A percentile compares a stretch with the other conserved stretches of the same genome.
Conservation (phyloP, 352 stramenopile species). For the Peronosclerospora sorghi region DNA sequence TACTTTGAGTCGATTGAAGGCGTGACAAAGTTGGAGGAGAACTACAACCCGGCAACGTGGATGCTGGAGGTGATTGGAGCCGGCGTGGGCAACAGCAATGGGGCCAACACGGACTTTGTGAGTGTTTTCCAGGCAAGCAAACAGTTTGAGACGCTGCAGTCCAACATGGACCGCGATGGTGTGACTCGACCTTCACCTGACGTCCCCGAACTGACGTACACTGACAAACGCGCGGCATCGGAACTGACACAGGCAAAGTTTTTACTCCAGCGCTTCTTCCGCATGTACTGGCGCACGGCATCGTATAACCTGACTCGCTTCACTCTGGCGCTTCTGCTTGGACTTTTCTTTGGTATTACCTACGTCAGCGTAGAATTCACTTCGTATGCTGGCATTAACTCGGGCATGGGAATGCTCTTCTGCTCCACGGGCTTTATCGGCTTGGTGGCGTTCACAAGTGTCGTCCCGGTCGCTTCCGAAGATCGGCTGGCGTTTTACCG, state of each 20-base stretch:
- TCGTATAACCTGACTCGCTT: constrained; percentile 31
- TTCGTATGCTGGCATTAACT: constrained; percentile 19
- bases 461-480: constrained; percentile 50
- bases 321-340: constrained; percentile 15
- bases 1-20: constrained; percentile 21
- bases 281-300: constrained; percentile 64
- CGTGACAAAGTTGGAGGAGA: constrained; percentile 32
- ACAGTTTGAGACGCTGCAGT: constrained; percentile 14
- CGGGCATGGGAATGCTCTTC: constrained; percentile 51
- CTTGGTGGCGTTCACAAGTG: constrained; percentile 51
- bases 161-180: constrained; percentile 23
- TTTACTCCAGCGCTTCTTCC: constrained; percentile 38
- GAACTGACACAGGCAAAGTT: constrained; percentile 18
- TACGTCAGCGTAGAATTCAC: constrained; percentile 12
- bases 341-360: constrained; percentile 12
- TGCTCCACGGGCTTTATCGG: constrained; percentile 51
- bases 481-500: constrained; percentile 83
- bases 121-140: constrained; percentile 21
- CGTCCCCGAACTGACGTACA: constrained; percentile 22
- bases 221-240: constrained; percentile 19
- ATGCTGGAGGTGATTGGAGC: constrained; percentile 33
- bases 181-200: constrained; percentile 15
- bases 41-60: constrained; percentile 67
- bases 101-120: constrained; percentile 24
- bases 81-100: constrained; percentile 22